Evolutionary conservation across 805 yeast genomes (phyloP).

Genomic region (Yarrowia sp.): DNA sequence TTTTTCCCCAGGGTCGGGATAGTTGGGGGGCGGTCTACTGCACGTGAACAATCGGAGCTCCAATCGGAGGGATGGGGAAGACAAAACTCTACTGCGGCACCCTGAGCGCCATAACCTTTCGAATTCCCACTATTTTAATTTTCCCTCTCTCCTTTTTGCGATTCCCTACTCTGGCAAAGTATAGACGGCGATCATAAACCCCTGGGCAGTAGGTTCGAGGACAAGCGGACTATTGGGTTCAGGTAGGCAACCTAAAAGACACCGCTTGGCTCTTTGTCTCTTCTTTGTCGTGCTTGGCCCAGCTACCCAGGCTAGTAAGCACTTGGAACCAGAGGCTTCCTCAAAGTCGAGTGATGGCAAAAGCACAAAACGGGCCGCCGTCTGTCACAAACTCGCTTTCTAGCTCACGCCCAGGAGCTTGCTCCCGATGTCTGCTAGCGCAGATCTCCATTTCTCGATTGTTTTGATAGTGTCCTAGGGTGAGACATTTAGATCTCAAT

Average conservation of each 20-base stretch:
- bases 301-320: neutral
- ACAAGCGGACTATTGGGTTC: neutral
- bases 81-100: neutral
- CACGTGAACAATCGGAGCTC: constrained; percentile 19
- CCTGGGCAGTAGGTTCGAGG: constrained; percentile 18
- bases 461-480: neutral
- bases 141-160: neutral
- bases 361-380: neutral
- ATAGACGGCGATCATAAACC: constrained; percentile 12
- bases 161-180: too few species aligned
- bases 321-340: neutral
- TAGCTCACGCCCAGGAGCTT: neutral
- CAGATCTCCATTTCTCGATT: neutral
- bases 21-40: neutral
- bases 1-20: neutral
- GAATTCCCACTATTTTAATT: neutral
- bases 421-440: neutral
- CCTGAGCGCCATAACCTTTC: constrained; percentile 7
- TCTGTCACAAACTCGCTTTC: too few species aligned
- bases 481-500: constrained; percentile 25
- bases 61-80: constrained; percentile 2
- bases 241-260: neutral
- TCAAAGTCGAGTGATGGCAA: neutral
- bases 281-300: neutral
- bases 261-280: constrained; percentile 5